Evolutionary conservation across 768 basidiomycete genomes (phyloP), one percentile per base, ranked within the genome.

Genomic region (Pilatotrama ljubarskyi): DNA sequence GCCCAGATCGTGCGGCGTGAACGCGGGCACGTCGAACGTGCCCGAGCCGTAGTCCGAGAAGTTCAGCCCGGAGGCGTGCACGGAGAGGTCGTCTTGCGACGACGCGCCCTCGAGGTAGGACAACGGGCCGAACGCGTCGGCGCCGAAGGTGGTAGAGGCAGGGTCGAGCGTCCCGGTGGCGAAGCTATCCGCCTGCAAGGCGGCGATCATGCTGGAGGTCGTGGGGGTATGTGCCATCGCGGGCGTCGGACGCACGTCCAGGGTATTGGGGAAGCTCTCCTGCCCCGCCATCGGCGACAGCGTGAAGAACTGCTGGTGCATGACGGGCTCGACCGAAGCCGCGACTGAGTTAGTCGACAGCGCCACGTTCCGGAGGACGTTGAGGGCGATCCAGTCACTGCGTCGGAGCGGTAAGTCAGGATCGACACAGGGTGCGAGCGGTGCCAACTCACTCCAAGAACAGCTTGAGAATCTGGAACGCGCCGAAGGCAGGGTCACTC

Each of bases 331-430:
- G 53, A 95, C 92, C 24, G 92, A 94, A 20, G 91, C 91, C 29
- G 92, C 92, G 54, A 95, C 92, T 18, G 91, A 93, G 74, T 92
- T 93, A 22, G 91, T 94, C 26, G 92, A 93, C 59, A 95, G 76
- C 2, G 93, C 93, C 62, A 95, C 92, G 67, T 81, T 91, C 66
- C 92, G 80, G 65, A 95, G 78, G 62, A 95, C 91, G 72, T 92
- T 93, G 63, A 94, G 86, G 2, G 91, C 90, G 68, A 93, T 93
- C 92, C 92, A 93, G 73, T 95, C 92, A 65, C 92, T 93, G 63
- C 40, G 22, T 11, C 22, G n/a, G 15, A 35, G 22, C 22, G 40
- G 42, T 52, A 52, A 50, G 51, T 64, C 7, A 47, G 65, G 52
- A 66, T 58, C 58, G 42, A 32, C 57, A 18, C 60, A 35, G 8